A percentile compares a stretch with the other conserved stretches of the same genome.
Evolutionary conservation across 306 rosid genomes (phyloP).

Genomic region (Vigna reflexopilosa): DNA sequence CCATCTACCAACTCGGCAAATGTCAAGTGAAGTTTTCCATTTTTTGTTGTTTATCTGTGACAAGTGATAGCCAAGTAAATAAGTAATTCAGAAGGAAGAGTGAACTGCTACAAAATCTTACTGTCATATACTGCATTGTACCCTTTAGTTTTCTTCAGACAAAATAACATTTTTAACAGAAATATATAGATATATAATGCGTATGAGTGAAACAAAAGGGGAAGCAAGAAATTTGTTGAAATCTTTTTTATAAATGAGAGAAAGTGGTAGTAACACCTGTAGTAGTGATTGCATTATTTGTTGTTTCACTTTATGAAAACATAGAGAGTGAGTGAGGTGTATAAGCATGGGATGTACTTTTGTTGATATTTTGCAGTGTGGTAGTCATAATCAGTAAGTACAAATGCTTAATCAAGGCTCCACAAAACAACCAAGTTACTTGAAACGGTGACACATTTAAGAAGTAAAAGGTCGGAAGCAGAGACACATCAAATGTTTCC

Average conservation of each 20-base stretch:
- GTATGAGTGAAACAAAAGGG: background rate
- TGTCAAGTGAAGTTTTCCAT: background rate
- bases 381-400: conserved; percentile 33
- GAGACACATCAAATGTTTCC: conserved; percentile 53
- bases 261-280: conserved; percentile 23
- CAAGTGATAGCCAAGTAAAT: background rate
- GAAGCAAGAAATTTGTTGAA: background rate
- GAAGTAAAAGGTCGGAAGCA: conserved; percentile 35
- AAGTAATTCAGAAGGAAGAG: background rate
- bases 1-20: conserved; percentile 1
- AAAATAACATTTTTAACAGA: background rate
- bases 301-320: conserved; percentile 52
- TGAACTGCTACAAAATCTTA: background rate
- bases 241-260: background rate
- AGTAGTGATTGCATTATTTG: conserved; percentile 26
- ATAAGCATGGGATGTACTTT: conserved; percentile 41
- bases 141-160: background rate
- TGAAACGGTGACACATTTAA: conserved; percentile 42
- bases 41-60: background rate
- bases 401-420: conserved; percentile 42
- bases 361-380: conserved; percentile 21
- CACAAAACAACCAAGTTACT: conserved; percentile 46
- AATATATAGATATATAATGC: background rate
- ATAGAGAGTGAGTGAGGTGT: conserved; percentile 25
- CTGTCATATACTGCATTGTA: background rate